phyloP scores from a whole-genome alignment of 441 rosid species.

The Populus hybrid region DNA sequence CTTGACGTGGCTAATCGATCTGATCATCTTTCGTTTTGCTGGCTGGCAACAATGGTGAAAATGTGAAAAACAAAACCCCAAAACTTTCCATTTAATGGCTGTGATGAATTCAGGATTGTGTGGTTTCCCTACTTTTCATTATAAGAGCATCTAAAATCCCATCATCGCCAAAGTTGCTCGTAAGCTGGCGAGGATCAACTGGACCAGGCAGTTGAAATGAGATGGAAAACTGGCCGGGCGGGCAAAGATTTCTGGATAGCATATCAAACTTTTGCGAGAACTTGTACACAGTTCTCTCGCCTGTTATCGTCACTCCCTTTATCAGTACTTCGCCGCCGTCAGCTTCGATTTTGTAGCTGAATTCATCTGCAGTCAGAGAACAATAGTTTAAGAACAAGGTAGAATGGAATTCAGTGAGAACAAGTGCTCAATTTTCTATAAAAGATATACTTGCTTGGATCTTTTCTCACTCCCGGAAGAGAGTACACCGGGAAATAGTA shows the following conservation, averaged over 20 bases:
- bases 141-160: slow-evolving; percentile 70
- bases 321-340: slow-evolving; percentile 57
- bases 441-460: slow-evolving; percentile 51
- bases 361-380: slow-evolving; percentile 41
- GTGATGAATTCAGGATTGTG: too few species aligned
- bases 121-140: slow-evolving; percentile 27
- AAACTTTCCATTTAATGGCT: too few species aligned
- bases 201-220: slow-evolving; percentile 66
- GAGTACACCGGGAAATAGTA: slow-evolving; percentile 53
- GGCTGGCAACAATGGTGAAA: too few species aligned
- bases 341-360: slow-evolving; percentile 51
- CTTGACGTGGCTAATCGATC: too few species aligned
- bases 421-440: not conserved
- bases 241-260: slow-evolving; percentile 56
- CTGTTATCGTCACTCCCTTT: slow-evolving; percentile 61
- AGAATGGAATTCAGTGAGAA: not conserved
- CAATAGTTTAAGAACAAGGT: not conserved
- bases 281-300: slow-evolving; percentile 45
- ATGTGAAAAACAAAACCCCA: too few species aligned
- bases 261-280: slow-evolving; percentile 49
- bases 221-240: slow-evolving; percentile 58
- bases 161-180: slow-evolving; percentile 45
- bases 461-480: slow-evolving; percentile 68
- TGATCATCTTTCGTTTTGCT: too few species aligned
- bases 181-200: slow-evolving; percentile 47